Evolutionary conservation across 495 filamentous ascomycete genomes (phyloP).

Genomic region (Ramalina intermedia): DNA sequence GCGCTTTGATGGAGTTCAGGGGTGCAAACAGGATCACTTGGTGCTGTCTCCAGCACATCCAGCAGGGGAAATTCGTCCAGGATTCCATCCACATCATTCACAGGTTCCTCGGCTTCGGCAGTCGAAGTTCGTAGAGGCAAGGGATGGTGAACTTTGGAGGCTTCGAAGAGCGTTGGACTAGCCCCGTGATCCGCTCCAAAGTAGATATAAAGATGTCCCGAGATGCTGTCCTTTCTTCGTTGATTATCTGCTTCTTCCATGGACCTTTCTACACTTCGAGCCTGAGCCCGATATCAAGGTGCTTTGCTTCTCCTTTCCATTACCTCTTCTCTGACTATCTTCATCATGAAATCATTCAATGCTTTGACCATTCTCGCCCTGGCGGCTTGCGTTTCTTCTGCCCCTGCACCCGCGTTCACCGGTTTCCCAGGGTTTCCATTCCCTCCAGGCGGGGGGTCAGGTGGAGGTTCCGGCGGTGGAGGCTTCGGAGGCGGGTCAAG

Average conservation of each 20-base stretch:
- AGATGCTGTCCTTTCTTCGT: not conserved
- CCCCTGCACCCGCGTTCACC: not conserved
- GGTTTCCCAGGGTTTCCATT: not conserved
- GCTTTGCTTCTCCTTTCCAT: not conserved
- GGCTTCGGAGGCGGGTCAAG: conserved; percentile 13
- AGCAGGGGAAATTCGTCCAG: too few species aligned
- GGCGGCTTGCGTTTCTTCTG: not conserved
- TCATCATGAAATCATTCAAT: conserved; percentile 1
- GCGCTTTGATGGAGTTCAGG: too few species aligned
- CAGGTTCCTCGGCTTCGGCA: too few species aligned
- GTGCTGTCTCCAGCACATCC: too few species aligned
- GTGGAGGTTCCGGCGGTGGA: not conserved
- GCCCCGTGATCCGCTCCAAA: not conserved
- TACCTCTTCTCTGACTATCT: not conserved
- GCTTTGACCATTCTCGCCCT: not conserved
- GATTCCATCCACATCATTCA: too few species aligned
- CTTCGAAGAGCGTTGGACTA: too few species aligned
- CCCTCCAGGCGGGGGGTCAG: not conserved
- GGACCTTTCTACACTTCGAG: not conserved
- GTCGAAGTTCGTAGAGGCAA: too few species aligned
- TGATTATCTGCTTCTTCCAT: not conserved
- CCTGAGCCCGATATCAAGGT: too few species aligned
- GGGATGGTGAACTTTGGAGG: too few species aligned
- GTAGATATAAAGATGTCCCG: not conserved
- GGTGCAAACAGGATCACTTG: too few species aligned